Evolutionary conservation across 164 flowering plant species (phyloP).

Genomic region (Chimonanthus praecox): DNA sequence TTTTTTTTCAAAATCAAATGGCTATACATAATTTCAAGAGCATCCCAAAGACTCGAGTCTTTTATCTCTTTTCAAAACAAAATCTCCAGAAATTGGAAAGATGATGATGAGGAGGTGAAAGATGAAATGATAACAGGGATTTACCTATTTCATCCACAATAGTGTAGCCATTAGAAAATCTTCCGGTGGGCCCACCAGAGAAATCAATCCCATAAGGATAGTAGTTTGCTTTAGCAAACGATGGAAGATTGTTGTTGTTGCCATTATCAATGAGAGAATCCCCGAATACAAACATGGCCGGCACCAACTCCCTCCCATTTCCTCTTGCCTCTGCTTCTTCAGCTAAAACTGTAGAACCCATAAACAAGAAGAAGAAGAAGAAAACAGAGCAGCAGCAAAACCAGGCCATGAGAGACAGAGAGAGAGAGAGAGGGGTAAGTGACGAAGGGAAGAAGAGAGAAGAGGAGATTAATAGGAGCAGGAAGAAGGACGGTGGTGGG

Average conservation of each 20-base stretch:
- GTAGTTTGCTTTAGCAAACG: constrained; percentile 89
- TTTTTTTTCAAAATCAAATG: too few relatives aligned
- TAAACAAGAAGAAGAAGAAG: neutral
- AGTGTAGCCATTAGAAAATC: constrained; percentile 88
- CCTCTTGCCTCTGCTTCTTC: constrained; percentile 9
- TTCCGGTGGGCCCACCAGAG: constrained; percentile 75
- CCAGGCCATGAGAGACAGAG: constrained; percentile 13
- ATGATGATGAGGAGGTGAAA: neutral
- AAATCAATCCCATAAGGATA: constrained; percentile 92
- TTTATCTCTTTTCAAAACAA: neutral
- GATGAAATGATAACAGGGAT: neutral
- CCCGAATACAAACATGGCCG: constrained; percentile 73
- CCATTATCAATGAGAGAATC: constrained; percentile 87
- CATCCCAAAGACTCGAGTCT: neutral
- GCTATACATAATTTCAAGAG: too few relatives aligned
- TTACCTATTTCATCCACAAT: constrained; percentile 75
- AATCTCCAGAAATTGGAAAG: neutral
- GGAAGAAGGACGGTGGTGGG: neutral
- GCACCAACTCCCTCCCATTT: constrained; percentile 35
- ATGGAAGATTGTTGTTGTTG: constrained; percentile 65
- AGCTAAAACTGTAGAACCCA: constrained; percentile 1
- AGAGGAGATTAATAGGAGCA: neutral
- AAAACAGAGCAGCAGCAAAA: neutral
- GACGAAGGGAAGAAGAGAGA: neutral
- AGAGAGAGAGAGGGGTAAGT: constrained; percentile 5